Base-by-base conservation (phyloP, 208 protist species). In the Leishmania martiniquensis region DNA sequence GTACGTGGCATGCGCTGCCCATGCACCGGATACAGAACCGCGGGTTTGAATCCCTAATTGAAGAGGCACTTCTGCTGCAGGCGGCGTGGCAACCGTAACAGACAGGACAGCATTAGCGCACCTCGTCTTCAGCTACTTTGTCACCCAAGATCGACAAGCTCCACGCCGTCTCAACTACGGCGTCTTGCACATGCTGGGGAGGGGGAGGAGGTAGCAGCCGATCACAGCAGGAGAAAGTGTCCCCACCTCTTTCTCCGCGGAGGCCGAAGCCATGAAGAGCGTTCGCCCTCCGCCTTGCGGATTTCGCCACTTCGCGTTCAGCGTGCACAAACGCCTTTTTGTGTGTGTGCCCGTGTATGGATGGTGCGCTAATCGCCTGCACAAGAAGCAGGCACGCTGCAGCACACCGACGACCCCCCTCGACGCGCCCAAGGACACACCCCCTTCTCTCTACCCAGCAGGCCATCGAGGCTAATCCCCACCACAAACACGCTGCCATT, bases 241-340 rank as follows among this genome's bases (percentile, higher is more conserved):
- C 52, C 52, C 2, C 57, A 20, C 10, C 9, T 37, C 13, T 22
- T 29, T 59, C 20, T 25, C n/a, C 25, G 25, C 25, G 54, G 25
- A 59, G 54, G 25, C n/a, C 54, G 54, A 32, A 22, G 54, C 54
- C 3, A 32, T 32, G 54, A 9, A 32, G 29, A 32, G 25, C 1
- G 7, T n/a, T 15, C 54, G n/a, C n/a, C 25, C 29, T 12, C 54
- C 10, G 1, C 39, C 15, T 70, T 25, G 55, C 15, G 57, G 25
- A 44, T 73, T 57, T 44, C 79, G 32, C 45, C 54, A n/a, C n/a
- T 67, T 44, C 79, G 37, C 55, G 60, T 39, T 34, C 57, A 29
- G 57, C 29, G 52, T 57, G 52, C 52, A 57, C 5, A 25, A 15
- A 29, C 29, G 52, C 10, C 22, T 49, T 4, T 49, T 57, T 57